A percentile compares a stretch with the other conserved stretches of the same genome.
Conservation (phyloP, 352 stramenopile species). For the Phytophthora cryptogea region DNA sequence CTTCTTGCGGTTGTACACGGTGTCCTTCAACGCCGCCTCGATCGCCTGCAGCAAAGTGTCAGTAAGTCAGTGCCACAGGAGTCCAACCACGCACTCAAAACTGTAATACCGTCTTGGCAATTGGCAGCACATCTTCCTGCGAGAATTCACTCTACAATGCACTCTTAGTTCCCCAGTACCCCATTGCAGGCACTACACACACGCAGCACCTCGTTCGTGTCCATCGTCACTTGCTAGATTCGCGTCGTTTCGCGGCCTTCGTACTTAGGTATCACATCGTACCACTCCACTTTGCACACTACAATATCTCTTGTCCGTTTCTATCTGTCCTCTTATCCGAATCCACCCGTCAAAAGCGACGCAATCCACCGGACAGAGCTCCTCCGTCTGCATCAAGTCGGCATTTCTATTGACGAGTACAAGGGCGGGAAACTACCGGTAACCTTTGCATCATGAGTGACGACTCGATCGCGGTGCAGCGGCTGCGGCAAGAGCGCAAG, state of each 20-base stretch:
- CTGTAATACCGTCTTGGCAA: constrained; percentile 59
- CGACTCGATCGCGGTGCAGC: constrained; percentile 90
- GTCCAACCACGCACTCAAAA: background rate
- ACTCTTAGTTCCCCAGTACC: background rate
- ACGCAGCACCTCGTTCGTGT: constrained; percentile 46
- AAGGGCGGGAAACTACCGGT: constrained; percentile 14
- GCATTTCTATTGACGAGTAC: constrained; percentile 20
- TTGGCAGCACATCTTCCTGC: constrained; percentile 76
- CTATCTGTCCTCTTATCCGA: constrained; percentile 3
- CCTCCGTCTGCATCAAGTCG: background rate
- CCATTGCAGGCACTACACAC: no score
- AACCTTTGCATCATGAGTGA: constrained; percentile 60
- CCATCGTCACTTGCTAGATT: constrained; percentile 38
- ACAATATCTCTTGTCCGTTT: constrained; percentile 7
- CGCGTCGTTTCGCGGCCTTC: constrained; percentile 29
- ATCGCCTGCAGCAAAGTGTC: constrained; percentile 49
- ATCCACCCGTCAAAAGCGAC: background rate
- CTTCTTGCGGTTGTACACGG: constrained; percentile 87
- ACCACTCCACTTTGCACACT: background rate
- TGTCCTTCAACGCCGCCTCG: constrained; percentile 77
- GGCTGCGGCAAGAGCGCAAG: constrained; percentile 93
- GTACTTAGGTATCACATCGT: background rate
- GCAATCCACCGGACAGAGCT: constrained; percentile 9
- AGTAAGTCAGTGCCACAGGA: background rate
- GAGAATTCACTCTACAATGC: constrained; percentile 69